A percentile compares a stretch with the other conserved stretches of the same genome.
Conservation (phyloP, 108 stramenopile species). For the Schizochytrium sp. region DNA sequence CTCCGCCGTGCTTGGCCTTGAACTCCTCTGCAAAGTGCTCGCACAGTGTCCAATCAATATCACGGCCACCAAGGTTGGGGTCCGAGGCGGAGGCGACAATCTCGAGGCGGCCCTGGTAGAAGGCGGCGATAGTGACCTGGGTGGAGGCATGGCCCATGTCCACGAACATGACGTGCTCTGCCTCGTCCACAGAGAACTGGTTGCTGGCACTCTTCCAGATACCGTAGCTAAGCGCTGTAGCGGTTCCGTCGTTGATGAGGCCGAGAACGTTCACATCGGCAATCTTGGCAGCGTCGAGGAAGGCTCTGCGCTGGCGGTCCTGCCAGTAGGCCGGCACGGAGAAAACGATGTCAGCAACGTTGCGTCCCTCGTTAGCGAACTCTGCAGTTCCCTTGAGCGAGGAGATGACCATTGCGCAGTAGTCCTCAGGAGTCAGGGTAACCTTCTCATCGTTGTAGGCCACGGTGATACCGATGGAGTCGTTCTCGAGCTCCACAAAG, state of each 20-base stretch:
- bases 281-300: slow-evolving; percentile 90
- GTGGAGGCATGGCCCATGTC: slow-evolving; percentile 61
- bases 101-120: slow-evolving; percentile 87
- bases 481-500: slow-evolving; percentile 75
- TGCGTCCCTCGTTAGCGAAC: slow-evolving; percentile 71
- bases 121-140: slow-evolving; percentile 89
- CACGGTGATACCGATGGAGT: slow-evolving; percentile 79
- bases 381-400: slow-evolving; percentile 89
- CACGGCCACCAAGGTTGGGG: slow-evolving; percentile 88
- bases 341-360: slow-evolving; percentile 92
- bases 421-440: slow-evolving; percentile 85
- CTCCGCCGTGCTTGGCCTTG: slow-evolving; percentile 85
- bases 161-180: slow-evolving; percentile 86
- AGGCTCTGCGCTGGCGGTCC: slow-evolving; percentile 89
- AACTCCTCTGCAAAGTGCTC: slow-evolving; percentile 90
- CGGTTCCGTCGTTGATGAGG: slow-evolving; percentile 94
- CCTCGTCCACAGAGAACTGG: slow-evolving; percentile 83
- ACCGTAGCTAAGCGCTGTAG: slow-evolving; percentile 96
- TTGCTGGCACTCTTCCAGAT: slow-evolving; percentile 96
- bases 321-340: slow-evolving; percentile 95
- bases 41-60: slow-evolving; percentile 90
- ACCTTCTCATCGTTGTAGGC: slow-evolving; percentile 73
- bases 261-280: slow-evolving; percentile 89
- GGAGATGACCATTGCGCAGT: slow-evolving; percentile 90
- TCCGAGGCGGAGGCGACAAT: slow-evolving; percentile 87